Conservation (phyloP, 2,329 filamentous ascomycete species). For the Ilyonectria mors-panacis region DNA sequence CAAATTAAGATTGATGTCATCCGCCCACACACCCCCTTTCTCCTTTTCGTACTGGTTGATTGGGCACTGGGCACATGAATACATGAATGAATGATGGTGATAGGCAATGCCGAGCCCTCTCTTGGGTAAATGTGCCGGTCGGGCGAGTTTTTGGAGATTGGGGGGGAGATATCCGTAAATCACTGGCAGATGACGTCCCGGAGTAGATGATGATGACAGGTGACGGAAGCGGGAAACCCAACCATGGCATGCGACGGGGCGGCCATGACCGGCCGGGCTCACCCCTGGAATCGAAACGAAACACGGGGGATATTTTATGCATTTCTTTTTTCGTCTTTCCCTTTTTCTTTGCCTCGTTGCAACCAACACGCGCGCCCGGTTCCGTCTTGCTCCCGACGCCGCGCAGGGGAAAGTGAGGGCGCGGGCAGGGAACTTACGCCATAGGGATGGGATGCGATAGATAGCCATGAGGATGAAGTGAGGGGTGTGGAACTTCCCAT, state of each 20-base stretch:
- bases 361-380: conserved; percentile 5
- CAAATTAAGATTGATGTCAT: conserved; percentile 50
- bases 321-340: neutral
- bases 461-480: neutral
- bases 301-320: conserved; percentile 6
- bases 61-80: conserved; percentile 35
- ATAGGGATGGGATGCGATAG: neutral
- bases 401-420: neutral
- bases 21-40: conserved; percentile 40
- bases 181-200: neutral
- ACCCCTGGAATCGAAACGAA: conserved; percentile 24
- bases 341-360: neutral
- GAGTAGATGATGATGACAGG: conserved; percentile 5
- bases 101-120: conserved; percentile 42
- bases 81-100: conserved; percentile 37
- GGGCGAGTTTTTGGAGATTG: neutral
- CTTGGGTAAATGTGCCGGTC: conserved; percentile 32
- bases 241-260: conserved; percentile 17
- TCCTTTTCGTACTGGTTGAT: conserved; percentile 29
- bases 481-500: neutral
- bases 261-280: conserved; percentile 11
- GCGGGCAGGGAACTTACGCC: neutral
- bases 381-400: neutral
- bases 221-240: conserved; percentile 1
- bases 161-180: neutral